A percentile compares a stretch with the other conserved stretches of the same genome.
phyloP scores from a whole-genome alignment of 208 protist genomes.

The Crithidia sp. region DNA sequence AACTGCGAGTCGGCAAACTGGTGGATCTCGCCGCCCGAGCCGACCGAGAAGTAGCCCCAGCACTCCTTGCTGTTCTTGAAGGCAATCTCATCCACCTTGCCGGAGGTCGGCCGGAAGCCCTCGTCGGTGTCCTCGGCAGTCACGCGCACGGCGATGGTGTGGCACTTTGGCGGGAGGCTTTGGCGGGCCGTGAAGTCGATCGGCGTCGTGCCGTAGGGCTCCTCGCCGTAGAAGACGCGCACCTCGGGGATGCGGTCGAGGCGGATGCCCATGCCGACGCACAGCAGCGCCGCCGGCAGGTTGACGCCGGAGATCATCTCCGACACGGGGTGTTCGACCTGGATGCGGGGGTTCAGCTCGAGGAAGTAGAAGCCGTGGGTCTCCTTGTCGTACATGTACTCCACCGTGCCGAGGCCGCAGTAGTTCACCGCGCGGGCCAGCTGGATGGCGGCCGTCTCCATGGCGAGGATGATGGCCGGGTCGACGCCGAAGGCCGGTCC shows the following conservation, averaged over 20 bases:
- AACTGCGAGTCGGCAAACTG: constrained; percentile 98
- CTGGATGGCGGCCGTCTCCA: constrained; percentile 94
- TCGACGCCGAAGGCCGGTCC: constrained; percentile 92
- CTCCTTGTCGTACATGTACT: constrained; percentile 96
- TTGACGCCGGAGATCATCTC: constrained; percentile 97
- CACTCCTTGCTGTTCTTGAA: constrained; percentile 96
- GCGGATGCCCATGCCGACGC: constrained; percentile 97
- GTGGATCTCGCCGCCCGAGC: constrained; percentile 87
- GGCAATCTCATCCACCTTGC: constrained; percentile 93
- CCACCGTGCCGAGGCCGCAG: constrained; percentile 95
- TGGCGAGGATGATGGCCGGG: constrained; percentile 77
- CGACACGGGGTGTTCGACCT: constrained; percentile 98
- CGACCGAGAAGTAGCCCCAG: constrained; percentile 98
- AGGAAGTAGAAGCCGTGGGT: constrained; percentile 95
- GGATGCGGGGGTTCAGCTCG: constrained; percentile 98
- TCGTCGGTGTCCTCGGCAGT: constrained; percentile 98
- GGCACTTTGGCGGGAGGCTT: constrained; percentile 71
- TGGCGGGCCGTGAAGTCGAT: constrained; percentile 92
- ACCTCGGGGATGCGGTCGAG: constrained; percentile 96
- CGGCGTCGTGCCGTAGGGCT: constrained; percentile 50
- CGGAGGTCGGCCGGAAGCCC: constrained; percentile 96
- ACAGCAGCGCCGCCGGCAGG: constrained; percentile 95
- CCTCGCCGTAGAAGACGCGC: constrained; percentile 92
- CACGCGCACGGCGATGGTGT: constrained; percentile 97
- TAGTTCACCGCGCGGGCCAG: constrained; percentile 95